Conservation (phyloP, 1,139 yeast species). For the Pichia sp. region DNA sequence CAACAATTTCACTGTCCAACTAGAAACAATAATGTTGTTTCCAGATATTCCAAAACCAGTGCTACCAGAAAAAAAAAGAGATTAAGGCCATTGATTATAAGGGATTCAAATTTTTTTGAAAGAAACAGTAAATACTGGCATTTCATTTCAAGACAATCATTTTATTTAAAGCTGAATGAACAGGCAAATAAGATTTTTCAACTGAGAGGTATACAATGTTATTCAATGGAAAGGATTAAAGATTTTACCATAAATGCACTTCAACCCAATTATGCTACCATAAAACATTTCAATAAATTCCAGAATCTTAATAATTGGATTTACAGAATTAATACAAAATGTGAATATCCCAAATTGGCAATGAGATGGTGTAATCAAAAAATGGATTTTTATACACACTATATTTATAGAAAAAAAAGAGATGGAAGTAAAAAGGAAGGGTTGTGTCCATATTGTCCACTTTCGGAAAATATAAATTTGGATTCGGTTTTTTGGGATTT, state of each 20-base stretch:
- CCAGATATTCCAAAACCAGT: no score
- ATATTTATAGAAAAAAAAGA: not conserved
- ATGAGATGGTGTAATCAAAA: not conserved
- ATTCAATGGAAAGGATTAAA: not conserved
- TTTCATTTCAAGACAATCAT: not conserved
- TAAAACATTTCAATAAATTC: not conserved
- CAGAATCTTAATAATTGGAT: not conserved
- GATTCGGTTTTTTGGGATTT: not conserved
- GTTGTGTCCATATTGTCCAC: not conserved
- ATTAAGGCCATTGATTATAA: not conserved
- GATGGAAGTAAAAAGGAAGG: not conserved
- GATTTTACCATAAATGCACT: not conserved
- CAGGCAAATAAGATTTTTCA: not conserved
- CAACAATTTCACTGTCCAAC: no score
- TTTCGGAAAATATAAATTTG: not conserved
- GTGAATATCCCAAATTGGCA: not conserved
- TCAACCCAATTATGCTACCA: not conserved
- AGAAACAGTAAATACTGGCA: not conserved
- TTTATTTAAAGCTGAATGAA: not conserved
- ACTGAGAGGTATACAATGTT: not conserved
- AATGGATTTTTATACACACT: not conserved
- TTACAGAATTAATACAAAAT: not conserved
- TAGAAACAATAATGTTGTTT: no score
- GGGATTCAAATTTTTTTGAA: not conserved
- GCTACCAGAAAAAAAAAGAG: not conserved